Evolutionary conservation across 305 asterid species (phyloP), one percentile per base, ranked within the genome.

Genomic region (Vinca major): DNA sequence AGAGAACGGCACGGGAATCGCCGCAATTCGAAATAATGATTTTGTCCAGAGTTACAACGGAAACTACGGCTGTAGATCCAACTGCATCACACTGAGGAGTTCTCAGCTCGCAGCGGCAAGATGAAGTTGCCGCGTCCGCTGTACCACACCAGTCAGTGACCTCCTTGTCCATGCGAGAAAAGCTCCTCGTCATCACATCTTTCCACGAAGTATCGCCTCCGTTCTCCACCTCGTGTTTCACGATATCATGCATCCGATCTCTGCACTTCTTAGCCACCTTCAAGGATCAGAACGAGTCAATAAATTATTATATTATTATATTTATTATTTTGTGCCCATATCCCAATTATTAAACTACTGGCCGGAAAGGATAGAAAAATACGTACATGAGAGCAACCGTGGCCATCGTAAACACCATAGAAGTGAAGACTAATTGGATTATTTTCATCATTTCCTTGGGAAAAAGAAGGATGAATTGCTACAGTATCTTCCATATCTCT

Each of bases 401-500:
- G 97, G 43, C 97, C 98, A 56, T 92, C 98, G 68, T 87, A 92
- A 1, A 92, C 96, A 1, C 97, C 97, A 51, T 72, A 90, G 72
- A 84, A 90, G 68, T 90, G 90, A 39, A 78, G 72, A 8, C 73
- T 80, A 13, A 48, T 17, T 1, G 77, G 74, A 9, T 2, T 26
- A 26, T 26, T 74, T 71, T 77, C 73, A 69, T 77, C 71, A 50
- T 8, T 16, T 55, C 70, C n/a, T 16, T 71, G 73, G 68, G 74
- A 63, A 9, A 90, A 82, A 0, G 75, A 79, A 14, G 95, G 91
- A 60, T 80, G 90, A 69, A 85, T 74, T 0, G 97, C 86, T 2
- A 90, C 90, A 0, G 95, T 86, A 69, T 92, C 98, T 84, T 92
- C 98, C 98, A 92, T 92, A 21, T 92, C 98, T 52, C 95, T 74